Base-by-base conservation (phyloP, 2,329 filamentous ascomycete species). In the Sarocladiaceae sp. region DNA sequence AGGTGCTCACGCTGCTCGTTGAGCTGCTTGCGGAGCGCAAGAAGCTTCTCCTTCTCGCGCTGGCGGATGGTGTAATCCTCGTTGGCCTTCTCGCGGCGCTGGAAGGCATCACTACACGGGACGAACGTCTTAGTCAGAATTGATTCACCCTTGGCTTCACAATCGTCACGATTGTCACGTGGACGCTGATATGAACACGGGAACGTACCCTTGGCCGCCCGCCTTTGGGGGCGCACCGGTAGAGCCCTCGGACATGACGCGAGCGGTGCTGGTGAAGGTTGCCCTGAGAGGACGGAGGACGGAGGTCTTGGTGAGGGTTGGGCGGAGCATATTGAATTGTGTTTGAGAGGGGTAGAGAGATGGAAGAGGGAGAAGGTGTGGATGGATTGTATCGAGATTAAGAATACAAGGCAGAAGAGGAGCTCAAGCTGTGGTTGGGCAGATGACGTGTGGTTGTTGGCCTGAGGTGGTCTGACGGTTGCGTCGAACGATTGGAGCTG, bases 21-120 rank as follows among this genome's bases (percentile, higher is more conserved):
- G 53, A 96, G 77, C 73, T 80, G 81, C 70, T 77, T 74, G 68
- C 79, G 83, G 57, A 95, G 81, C 62, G 79, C 78, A 43, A 77
- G 56, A 51, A 96, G 83, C 88, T 95, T 96, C 72, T 90, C 82
- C 70, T 82, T 80, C 78, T 97, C 93, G 62, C 89, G 86, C 72
- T 85, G 73, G 59, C 81, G 80, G 69, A 98, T 89, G 69, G 85
- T 87, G 56, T 80, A 79, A 65, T 89, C 83, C 73, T 97, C 93
- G 62, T 72, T 76, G 54, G 91, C 91, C 63, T 83, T 79, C 70
- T 98, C 93, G 57, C 93, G 88, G 70, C 84, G 85, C 70, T 83
- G 88, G 79, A 96, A 98, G 46, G 88, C 81, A 63, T 98, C 91
- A 56, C 91, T 95, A 53, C 55, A 39, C 4, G 6, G 23, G 19